phyloP scores from a whole-genome alignment of 768 basidiomycete species.

The Mycena indigotica region DNA sequence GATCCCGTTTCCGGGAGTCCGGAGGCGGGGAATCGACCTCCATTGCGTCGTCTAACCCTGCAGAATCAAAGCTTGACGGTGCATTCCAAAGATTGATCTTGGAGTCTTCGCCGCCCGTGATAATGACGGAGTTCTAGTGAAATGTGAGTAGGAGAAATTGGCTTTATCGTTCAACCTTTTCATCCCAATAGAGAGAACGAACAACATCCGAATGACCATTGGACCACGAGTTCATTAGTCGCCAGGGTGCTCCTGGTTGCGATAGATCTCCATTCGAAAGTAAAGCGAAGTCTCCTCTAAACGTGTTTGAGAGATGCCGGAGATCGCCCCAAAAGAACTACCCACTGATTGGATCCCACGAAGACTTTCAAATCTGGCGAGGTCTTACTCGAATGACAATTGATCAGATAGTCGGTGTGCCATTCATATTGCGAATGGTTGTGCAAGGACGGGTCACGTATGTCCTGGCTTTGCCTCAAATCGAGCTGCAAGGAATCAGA shows the following conservation, averaged over 20 bases:
- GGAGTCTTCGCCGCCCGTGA: conserved; percentile 56
- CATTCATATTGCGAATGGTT: conserved; percentile 53
- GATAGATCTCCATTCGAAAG: conserved; percentile 47
- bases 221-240: conserved; percentile 53
- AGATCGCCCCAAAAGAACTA: conserved; percentile 16
- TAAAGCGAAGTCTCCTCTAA: conserved; percentile 61
- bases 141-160: neutral
- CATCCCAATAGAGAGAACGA: conserved; percentile 58
- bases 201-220: conserved; percentile 60
- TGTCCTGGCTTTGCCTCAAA: conserved; percentile 55
- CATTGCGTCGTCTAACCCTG: conserved; percentile 24
- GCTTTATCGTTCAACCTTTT: conserved; percentile 38
- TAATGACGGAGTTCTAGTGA: conserved; percentile 39
- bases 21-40: conserved; percentile 28
- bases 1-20: conserved; percentile 24
- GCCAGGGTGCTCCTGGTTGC: conserved; percentile 46
- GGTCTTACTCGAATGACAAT: conserved; percentile 43
- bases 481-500: conserved; percentile 52
- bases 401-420: conserved; percentile 80
- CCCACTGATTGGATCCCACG: conserved; percentile 75
- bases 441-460: conserved; percentile 66
- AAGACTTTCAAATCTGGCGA: conserved; percentile 54
- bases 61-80: conserved; percentile 12
- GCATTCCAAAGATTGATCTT: conserved; percentile 47
- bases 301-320: too few species aligned